Evolutionary conservation across 2,329 filamentous ascomycete genomes (phyloP).

Genomic region (Tolypocladium album): DNA sequence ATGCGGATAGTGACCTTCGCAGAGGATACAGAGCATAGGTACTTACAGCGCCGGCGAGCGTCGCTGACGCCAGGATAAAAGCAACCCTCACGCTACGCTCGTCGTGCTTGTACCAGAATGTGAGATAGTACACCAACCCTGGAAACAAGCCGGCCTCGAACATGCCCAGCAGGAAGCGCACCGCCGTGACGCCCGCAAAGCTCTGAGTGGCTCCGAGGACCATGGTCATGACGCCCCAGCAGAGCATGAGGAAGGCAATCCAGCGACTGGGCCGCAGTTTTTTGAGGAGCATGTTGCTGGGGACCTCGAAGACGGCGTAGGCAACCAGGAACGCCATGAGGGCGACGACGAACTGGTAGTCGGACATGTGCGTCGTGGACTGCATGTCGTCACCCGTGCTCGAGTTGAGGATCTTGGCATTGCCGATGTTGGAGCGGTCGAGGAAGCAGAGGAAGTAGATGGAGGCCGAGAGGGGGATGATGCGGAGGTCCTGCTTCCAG

Average conservation of each 20-base stretch:
- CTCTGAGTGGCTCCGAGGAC: conserved; percentile 52
- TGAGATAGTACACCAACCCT: conserved; percentile 53
- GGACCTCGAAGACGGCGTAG: conserved; percentile 51
- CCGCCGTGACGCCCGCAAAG: conserved; percentile 53
- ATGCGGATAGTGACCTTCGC: not conserved
- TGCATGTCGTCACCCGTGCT: conserved; percentile 51
- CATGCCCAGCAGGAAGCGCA: conserved; percentile 56
- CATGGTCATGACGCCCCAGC: conserved; percentile 59
- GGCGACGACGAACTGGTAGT: conserved; percentile 46
- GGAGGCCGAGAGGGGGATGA: conserved; percentile 50
- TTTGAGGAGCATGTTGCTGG: conserved; percentile 56
- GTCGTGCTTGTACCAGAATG: conserved; percentile 62
- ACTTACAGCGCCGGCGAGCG: conserved; percentile 52
- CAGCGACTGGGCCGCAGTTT: conserved; percentile 51
- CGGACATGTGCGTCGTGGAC: conserved; percentile 48
- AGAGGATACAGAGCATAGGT: too few relatives aligned
- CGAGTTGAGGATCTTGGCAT: conserved; percentile 55
- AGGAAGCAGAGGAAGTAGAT: conserved; percentile 61
- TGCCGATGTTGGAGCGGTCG: conserved; percentile 59
- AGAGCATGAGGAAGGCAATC: conserved; percentile 54
- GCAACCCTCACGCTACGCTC: conserved; percentile 61
- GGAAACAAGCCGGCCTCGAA: conserved; percentile 61
- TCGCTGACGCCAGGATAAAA: conserved; percentile 58
- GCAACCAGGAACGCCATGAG: conserved; percentile 53
- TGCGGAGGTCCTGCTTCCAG: conserved; percentile 50